These are phyloP conservation scores for Hypoxylon crocopeplum DNA, from an alignment of 495 filamentous ascomycete genomes.

Conservation along the genomic window DNA sequence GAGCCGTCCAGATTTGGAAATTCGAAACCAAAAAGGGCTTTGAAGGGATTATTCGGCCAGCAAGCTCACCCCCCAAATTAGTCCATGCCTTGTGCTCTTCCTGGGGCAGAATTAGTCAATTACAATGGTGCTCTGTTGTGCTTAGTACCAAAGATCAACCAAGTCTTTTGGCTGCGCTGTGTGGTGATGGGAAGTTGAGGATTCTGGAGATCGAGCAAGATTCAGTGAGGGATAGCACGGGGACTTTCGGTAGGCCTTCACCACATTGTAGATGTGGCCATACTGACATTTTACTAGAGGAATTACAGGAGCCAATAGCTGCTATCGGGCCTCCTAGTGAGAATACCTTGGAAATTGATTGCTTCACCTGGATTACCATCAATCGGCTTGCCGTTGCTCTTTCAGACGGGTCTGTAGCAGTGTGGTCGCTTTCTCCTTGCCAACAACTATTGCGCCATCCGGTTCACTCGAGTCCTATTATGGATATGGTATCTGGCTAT, in stretches of 20 bases:
- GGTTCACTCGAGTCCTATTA: conserved; percentile 51
- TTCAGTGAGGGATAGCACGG: conserved; percentile 19
- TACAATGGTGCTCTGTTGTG: conserved; percentile 55
- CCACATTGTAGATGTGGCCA: neutral
- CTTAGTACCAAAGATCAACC: conserved; percentile 31
- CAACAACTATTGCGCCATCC: conserved; percentile 48
- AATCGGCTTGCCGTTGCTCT: conserved; percentile 56
- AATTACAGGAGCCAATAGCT: conserved; percentile 46
- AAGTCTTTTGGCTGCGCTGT: conserved; percentile 50
- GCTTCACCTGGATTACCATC: conserved; percentile 55
- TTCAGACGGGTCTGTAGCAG: conserved; percentile 54
- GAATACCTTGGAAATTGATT: conserved; percentile 52
- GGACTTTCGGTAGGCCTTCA: conserved; percentile 43
- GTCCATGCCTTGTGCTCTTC: conserved; percentile 43
- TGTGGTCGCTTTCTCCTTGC: conserved; percentile 56
- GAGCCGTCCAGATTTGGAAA: conserved; percentile 53
- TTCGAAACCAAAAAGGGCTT: conserved; percentile 34
- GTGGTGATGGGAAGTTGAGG: conserved; percentile 50
- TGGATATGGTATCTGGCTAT: conserved; percentile 56
- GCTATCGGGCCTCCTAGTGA: conserved; percentile 50
- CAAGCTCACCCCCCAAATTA: conserved; percentile 36
- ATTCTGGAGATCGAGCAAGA: conserved; percentile 44
- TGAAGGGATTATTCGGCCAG: conserved; percentile 29
- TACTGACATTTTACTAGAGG: conserved; percentile 43
- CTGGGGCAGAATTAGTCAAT: conserved; percentile 49